A percentile compares a stretch with the other conserved stretches of the same genome.
These are phyloP conservation scores for Umbellularia californica DNA, from an alignment of 164 flowering plant genomes.

Conservation along the genomic window DNA sequence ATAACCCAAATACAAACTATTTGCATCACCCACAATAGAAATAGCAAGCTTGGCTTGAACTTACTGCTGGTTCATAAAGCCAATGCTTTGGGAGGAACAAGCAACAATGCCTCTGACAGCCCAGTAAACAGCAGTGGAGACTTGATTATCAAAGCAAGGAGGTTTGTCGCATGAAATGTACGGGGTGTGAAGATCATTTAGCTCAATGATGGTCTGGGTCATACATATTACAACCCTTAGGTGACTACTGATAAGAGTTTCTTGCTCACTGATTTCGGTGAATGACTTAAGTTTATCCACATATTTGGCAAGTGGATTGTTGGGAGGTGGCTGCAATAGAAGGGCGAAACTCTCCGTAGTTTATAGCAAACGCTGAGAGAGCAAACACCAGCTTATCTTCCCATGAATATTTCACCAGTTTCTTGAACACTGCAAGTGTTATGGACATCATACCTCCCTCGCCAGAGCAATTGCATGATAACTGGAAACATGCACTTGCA, in stretches of 20 bases:
- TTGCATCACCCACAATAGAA: background rate
- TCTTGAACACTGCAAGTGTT: slow-evolving; percentile 38
- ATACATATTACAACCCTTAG: slow-evolving; percentile 31
- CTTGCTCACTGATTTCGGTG: slow-evolving; percentile 45
- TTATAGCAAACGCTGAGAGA: slow-evolving; percentile 38
- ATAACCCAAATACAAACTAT: too few relatives aligned
- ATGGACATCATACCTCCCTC: slow-evolving; percentile 55
- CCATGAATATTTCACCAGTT: slow-evolving; percentile 43
- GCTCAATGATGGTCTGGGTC: slow-evolving; percentile 37
- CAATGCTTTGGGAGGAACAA: slow-evolving; percentile 35
- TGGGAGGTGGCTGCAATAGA: slow-evolving; percentile 24
- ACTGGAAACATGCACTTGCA: too few relatives aligned
- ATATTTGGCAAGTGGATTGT: slow-evolving; percentile 38
- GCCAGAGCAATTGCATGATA: slow-evolving; percentile 49
- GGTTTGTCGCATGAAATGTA: slow-evolving; percentile 35
- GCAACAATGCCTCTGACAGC: slow-evolving; percentile 39
- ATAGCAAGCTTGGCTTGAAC: background rate
- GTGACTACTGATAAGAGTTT: slow-evolving; percentile 29
- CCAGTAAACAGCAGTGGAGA: slow-evolving; percentile 57
- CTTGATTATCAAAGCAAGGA: slow-evolving; percentile 26
- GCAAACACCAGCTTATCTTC: slow-evolving; percentile 45
- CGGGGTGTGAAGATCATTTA: slow-evolving; percentile 34
- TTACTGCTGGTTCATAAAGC: slow-evolving; percentile 19
- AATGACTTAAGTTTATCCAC: slow-evolving; percentile 37
- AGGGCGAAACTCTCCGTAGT: slow-evolving; percentile 48